Conservation (phyloP, 176 grass and related monocot genomes). For the Carex cristatella region DNA sequence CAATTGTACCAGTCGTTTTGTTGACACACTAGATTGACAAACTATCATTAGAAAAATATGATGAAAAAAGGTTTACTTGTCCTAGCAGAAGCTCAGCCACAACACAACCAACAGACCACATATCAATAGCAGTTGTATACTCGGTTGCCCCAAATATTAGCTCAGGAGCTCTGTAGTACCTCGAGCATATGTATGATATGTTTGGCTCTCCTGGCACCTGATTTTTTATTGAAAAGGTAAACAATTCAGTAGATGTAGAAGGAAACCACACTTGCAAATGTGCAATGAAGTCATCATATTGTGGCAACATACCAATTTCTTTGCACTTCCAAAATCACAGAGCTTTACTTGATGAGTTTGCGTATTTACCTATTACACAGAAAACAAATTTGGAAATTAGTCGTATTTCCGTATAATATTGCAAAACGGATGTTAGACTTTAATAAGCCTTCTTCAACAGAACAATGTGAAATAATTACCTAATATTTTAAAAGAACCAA, state of each 20-base stretch:
- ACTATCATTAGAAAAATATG: background rate
- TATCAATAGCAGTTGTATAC: conserved; percentile 87
- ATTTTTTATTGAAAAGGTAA: conserved; percentile 26
- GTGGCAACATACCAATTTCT: conserved; percentile 64
- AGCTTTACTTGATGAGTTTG: conserved; percentile 94
- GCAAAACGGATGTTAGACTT: conserved; percentile 7
- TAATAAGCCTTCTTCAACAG: background rate
- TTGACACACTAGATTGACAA: background rate
- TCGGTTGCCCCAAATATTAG: conserved; percentile 97
- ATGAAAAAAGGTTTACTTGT: conserved; percentile 44
- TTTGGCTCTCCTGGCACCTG: conserved; percentile 92
- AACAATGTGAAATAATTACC: background rate
- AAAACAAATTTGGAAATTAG: conserved; percentile 1
- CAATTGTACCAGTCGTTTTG: background rate
- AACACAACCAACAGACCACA: conserved; percentile 99
- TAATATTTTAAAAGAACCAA: background rate
- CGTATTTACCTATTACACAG: conserved; percentile 62
- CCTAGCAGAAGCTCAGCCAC: conserved; percentile 84
- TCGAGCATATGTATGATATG: conserved; percentile 96
- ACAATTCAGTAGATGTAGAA: background rate
- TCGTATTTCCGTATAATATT: background rate
- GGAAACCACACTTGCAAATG: background rate
- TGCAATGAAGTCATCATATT: background rate
- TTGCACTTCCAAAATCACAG: conserved; percentile 94
- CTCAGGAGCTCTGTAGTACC: conserved; percentile 97